These are phyloP conservation scores for Pelargonium fulgidum DNA, from an alignment of 441 rosid species.

Conservation along the genomic window DNA sequence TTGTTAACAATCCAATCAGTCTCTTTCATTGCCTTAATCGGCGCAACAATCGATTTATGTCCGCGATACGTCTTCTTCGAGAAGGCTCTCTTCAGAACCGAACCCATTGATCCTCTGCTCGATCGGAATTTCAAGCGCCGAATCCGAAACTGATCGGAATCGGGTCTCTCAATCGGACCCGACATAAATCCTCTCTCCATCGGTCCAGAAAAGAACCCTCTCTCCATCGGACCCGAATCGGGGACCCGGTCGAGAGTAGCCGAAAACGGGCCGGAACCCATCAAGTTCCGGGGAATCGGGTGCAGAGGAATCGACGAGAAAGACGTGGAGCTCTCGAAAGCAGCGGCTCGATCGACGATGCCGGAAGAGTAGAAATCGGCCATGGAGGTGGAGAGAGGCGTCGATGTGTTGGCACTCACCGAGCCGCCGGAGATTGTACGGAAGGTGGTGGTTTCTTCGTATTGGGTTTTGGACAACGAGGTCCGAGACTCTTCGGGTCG, in stretches of 20 bases:
- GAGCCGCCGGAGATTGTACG: constrained; percentile 50
- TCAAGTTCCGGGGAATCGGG: constrained; percentile 33
- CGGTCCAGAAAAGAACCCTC: constrained; percentile 55
- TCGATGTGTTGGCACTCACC: constrained; percentile 48
- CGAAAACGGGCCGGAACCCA: constrained; percentile 36
- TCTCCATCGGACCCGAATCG: constrained; percentile 53
- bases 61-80: constrained; percentile 43
- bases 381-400: constrained; percentile 42
- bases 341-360: constrained; percentile 34
- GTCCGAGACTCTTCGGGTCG: constrained; percentile 33
- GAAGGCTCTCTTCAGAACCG: constrained; percentile 30
- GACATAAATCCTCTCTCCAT: constrained; percentile 17
- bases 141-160: constrained; percentile 53
- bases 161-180: constrained; percentile 77
- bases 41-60: constrained; percentile 69
- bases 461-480: constrained; percentile 36
- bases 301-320: constrained; percentile 43
- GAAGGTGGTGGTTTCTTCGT: constrained; percentile 42
- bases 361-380: constrained; percentile 33
- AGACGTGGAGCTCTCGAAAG: constrained; percentile 45
- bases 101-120: constrained; percentile 27
- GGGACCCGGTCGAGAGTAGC: constrained; percentile 18
- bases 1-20: constrained; percentile 45
- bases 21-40: constrained; percentile 60
- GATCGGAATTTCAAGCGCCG: constrained; percentile 31